Evolutionary conservation across 2,329 filamentous ascomycete species (phyloP).

Genomic region (Aspergillus brasiliensis): DNA sequence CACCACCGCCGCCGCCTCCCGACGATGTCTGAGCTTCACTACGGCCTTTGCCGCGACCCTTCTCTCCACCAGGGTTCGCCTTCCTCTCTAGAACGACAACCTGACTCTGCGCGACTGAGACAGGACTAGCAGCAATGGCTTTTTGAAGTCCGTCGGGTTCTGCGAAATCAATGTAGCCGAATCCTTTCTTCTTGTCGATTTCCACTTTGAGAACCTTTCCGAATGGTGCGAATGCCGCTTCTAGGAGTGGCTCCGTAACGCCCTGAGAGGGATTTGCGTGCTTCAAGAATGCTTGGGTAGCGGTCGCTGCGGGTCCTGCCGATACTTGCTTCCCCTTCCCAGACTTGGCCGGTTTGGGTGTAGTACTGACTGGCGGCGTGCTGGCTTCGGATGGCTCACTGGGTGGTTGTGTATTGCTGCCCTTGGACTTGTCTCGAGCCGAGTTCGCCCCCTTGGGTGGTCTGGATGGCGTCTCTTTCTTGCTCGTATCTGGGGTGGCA

Average conservation of each 20-base stretch:
- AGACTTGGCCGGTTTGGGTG: conserved; percentile 28
- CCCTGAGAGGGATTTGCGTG: conserved; percentile 88
- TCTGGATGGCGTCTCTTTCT: conserved; percentile 27
- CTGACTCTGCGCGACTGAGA: conserved; percentile 79
- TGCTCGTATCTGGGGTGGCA: conserved; percentile 21
- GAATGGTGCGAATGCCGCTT: conserved; percentile 71
- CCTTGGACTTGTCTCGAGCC: conserved; percentile 20
- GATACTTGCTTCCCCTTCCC: conserved; percentile 30
- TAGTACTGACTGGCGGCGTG: conserved; percentile 19
- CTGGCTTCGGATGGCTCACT: conserved; percentile 24
- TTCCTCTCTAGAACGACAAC: conserved; percentile 78
- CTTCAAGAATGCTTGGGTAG: conserved; percentile 68
- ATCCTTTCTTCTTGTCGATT: conserved; percentile 92
- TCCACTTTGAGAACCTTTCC: conserved; percentile 79
- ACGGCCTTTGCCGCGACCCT: conserved; percentile 35
- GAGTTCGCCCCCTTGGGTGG: conserved; percentile 20
- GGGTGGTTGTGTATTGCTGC: conserved; percentile 24
- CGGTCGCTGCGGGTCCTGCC: conserved; percentile 21
- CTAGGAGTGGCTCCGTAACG: conserved; percentile 79
- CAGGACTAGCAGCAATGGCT: conserved; percentile 78
- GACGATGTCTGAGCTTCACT: conserved; percentile 22
- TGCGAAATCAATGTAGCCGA: conserved; percentile 88
- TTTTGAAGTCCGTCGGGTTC: conserved; percentile 72
- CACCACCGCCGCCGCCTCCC: conserved; percentile 4
- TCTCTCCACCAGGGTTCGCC: conserved; percentile 35